Evolutionary conservation across 208 protist species (phyloP).

Genomic region (Strigomonas culicis): DNA sequence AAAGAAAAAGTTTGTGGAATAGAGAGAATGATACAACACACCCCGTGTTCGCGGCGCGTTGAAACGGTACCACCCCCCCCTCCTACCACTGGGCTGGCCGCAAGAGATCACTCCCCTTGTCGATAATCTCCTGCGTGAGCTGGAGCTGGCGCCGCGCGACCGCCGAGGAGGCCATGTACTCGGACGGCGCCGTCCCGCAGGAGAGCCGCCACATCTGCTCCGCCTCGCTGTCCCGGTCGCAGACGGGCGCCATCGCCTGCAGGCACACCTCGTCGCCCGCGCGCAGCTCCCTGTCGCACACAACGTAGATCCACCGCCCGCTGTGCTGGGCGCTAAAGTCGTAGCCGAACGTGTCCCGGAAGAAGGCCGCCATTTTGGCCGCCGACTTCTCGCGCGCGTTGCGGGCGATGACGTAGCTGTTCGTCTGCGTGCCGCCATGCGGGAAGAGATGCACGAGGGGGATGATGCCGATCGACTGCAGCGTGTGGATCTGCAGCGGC

Average conservation of each 20-base stretch:
- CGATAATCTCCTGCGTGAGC: slow-evolving; percentile 47
- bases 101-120: slow-evolving; percentile 25
- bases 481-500: slow-evolving; percentile 62
- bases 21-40: slow-evolving; percentile 10
- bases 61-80: too few species aligned
- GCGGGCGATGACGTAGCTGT: slow-evolving; percentile 66
- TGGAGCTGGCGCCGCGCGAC: slow-evolving; percentile 37
- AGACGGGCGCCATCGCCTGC: slow-evolving; percentile 88
- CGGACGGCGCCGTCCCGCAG: slow-evolving; percentile 58
- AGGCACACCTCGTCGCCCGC: slow-evolving; percentile 71
- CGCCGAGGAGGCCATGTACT: slow-evolving; percentile 54
- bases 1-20: neutral
- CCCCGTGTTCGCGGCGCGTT: too few species aligned
- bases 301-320: slow-evolving; percentile 76
- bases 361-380: slow-evolving; percentile 50
- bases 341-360: slow-evolving; percentile 40
- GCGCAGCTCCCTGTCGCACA: slow-evolving; percentile 40
- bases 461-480: slow-evolving; percentile 77
- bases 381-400: slow-evolving; percentile 33
- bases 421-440: slow-evolving; percentile 72
- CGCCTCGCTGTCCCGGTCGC: slow-evolving; percentile 68
- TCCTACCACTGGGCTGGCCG: too few species aligned
- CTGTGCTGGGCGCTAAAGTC: slow-evolving; percentile 43
- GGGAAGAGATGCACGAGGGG: slow-evolving; percentile 86
- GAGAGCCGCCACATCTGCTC: slow-evolving; percentile 87